Percentiles rank a stretch among this genome's conserved stretches.
phyloP scores from a whole-genome alignment of 768 basidiomycete species.

The Auricularia heimuer region DNA sequence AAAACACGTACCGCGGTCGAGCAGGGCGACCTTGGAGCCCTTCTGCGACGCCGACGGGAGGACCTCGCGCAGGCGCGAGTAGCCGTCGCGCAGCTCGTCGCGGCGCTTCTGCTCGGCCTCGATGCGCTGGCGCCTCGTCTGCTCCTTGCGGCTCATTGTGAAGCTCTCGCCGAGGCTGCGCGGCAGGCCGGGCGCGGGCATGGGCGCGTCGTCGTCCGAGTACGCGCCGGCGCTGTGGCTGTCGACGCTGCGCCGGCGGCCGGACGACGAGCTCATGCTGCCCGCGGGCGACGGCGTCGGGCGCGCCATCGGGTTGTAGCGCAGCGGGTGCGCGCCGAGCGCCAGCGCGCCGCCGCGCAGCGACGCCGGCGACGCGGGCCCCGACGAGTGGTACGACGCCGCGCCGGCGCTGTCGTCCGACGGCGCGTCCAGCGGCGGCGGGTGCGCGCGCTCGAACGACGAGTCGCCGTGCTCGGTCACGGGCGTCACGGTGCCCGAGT shows the following conservation, averaged over 20 bases:
- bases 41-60: slow-evolving; percentile 84
- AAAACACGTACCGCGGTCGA: slow-evolving; percentile 62
- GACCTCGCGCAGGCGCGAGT: slow-evolving; percentile 79
- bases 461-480: slow-evolving; percentile 32
- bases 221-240: slow-evolving; percentile 50
- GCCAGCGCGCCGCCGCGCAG: background rate
- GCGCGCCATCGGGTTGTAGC: slow-evolving; percentile 6
- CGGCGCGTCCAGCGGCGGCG: slow-evolving; percentile 42
- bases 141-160: slow-evolving; percentile 57
- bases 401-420: slow-evolving; percentile 31
- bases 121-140: slow-evolving; percentile 72
- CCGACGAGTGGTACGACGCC: background rate
- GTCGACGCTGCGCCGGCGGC: slow-evolving; percentile 52
- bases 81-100: slow-evolving; percentile 84
- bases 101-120: slow-evolving; percentile 85
- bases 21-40: slow-evolving; percentile 79
- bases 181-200: slow-evolving; percentile 26
- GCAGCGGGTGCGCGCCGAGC: slow-evolving; percentile 17
- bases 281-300: slow-evolving; percentile 40
- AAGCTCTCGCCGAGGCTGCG: background rate
- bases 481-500: background rate
- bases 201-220: slow-evolving; percentile 52
- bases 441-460: slow-evolving; percentile 35
- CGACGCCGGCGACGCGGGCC: background rate
- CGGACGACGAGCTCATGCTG: slow-evolving; percentile 42